These are phyloP conservation scores for Candida argentea DNA, from an alignment of 805 yeast species.

Conservation along the genomic window DNA sequence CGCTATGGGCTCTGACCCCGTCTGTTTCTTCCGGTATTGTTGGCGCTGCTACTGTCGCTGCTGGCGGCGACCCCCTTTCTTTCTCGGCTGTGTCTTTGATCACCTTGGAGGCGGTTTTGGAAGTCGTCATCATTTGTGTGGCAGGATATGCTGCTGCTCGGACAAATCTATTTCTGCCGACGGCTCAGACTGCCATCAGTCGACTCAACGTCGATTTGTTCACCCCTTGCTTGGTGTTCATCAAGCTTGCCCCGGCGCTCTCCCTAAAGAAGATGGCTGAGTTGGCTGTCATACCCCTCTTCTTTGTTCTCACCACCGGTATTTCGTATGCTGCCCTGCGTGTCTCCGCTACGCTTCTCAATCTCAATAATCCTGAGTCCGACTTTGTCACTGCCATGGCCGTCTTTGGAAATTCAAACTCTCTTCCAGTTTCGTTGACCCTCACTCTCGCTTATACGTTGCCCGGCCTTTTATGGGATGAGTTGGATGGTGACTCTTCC, in stretches of 20 bases:
- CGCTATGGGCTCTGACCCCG: no score
- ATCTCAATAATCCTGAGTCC: conserved; percentile 62
- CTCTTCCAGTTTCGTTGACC: conserved; percentile 86
- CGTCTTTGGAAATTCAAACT: conserved; percentile 92
- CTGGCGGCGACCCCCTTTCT: conserved; percentile 28
- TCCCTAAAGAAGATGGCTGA: conserved; percentile 72
- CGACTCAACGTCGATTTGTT: conserved; percentile 80
- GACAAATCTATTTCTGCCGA: conserved; percentile 54
- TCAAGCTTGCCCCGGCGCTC: conserved; percentile 59
- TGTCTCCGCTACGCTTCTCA: conserved; percentile 40
- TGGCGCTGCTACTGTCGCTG: no score
- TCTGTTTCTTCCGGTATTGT: no score
- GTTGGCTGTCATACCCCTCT: conserved; percentile 72
- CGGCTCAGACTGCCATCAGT: conserved; percentile 71
- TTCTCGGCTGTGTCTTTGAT: conserved; percentile 43
- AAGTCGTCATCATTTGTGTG: conserved; percentile 77
- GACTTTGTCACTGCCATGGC: conserved; percentile 96
- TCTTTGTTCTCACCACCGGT: conserved; percentile 73
- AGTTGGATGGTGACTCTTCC: conserved; percentile 51
- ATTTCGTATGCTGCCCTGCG: conserved; percentile 61
- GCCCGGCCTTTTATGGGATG: conserved; percentile 71
- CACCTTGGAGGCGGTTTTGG: conserved; percentile 85
- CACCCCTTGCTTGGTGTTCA: conserved; percentile 91
- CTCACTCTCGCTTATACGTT: conserved; percentile 67
- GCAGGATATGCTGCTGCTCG: conserved; percentile 83